These are phyloP conservation scores for Helotiales sp. DNA, from an alignment of 2,329 filamentous ascomycete species.

Conservation along the genomic window DNA sequence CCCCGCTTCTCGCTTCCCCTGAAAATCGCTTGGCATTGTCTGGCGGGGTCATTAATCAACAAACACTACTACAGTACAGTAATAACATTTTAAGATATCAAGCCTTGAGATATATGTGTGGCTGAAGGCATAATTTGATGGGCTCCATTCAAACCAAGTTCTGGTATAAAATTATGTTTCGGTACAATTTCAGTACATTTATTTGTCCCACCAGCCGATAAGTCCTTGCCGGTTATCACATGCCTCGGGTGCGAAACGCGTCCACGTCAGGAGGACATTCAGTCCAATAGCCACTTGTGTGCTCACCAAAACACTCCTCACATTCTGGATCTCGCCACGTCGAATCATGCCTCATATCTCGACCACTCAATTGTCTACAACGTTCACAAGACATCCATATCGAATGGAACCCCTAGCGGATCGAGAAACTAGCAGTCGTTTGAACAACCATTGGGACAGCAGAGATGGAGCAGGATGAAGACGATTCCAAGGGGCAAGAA, in stretches of 20 bases:
- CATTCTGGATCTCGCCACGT: constrained; percentile 17
- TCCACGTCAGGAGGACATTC: constrained; percentile 22
- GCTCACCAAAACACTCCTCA: constrained; percentile 44
- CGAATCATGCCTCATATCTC: constrained; percentile 15
- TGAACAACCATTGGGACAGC: neutral
- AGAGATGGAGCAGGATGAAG: constrained; percentile 39
- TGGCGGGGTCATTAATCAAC: neutral
- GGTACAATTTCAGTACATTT: neutral
- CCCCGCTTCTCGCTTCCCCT: neutral
- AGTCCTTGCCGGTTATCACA: constrained; percentile 32
- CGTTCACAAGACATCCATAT: neutral
- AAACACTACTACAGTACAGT: neutral
- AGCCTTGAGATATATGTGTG: no score
- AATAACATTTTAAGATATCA: no score
- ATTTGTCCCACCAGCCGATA: neutral
- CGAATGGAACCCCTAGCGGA: constrained; percentile 14
- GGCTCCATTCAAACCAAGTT: no score
- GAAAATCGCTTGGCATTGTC: neutral
- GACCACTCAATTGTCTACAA: neutral
- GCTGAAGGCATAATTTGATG: no score
- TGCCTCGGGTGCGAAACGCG: constrained; percentile 29
- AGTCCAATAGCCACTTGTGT: constrained; percentile 73
- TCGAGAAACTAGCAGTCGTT: neutral
- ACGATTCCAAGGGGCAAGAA: constrained; percentile 23
- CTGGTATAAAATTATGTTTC: no score